Evolutionary conservation across 148 eudicot species (phyloP).

Genomic region (Fallopia convolvulus): DNA sequence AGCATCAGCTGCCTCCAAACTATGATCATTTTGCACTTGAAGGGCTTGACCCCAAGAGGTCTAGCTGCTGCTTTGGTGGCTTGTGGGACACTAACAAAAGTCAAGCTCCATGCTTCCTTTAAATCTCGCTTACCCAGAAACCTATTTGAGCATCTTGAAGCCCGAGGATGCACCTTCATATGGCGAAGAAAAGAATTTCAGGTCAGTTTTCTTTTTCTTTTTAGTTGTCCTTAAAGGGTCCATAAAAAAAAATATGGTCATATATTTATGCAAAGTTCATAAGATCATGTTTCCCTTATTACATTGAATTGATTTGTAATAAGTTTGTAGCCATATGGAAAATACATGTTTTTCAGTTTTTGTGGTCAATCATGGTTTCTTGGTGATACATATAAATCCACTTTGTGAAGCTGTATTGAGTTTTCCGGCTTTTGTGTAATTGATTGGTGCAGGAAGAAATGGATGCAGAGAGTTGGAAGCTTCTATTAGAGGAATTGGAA

Average conservation of each 20-base stretch:
- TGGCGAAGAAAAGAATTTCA: slow-evolving; percentile 72
- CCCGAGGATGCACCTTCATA: slow-evolving; percentile 62
- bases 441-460: slow-evolving; percentile 56
- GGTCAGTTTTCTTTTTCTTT: slow-evolving; percentile 30
- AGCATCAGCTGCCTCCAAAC: slow-evolving; percentile 67
- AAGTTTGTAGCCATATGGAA: not conserved
- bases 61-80: slow-evolving; percentile 63
- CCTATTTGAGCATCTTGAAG: slow-evolving; percentile 54
- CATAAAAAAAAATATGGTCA: not conserved
- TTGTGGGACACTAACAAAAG: slow-evolving; percentile 68
- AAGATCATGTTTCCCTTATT: not conserved
- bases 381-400: not conserved
- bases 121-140: slow-evolving; percentile 42
- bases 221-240: not conserved
- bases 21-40: slow-evolving; percentile 62
- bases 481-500: slow-evolving; percentile 43
- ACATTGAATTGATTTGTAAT: not conserved
- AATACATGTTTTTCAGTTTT: no score
- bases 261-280: not conserved
- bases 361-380: no score
- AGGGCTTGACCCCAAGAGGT: slow-evolving; percentile 61
- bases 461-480: slow-evolving; percentile 77
- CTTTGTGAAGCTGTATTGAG: not conserved
- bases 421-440: not conserved
- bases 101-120: slow-evolving; percentile 61